Percentiles rank a stretch among this genome's conserved stretches.
Evolutionary conservation across 2,329 filamentous ascomycete species (phyloP).

Genomic region (Sporothrix humicola): DNA sequence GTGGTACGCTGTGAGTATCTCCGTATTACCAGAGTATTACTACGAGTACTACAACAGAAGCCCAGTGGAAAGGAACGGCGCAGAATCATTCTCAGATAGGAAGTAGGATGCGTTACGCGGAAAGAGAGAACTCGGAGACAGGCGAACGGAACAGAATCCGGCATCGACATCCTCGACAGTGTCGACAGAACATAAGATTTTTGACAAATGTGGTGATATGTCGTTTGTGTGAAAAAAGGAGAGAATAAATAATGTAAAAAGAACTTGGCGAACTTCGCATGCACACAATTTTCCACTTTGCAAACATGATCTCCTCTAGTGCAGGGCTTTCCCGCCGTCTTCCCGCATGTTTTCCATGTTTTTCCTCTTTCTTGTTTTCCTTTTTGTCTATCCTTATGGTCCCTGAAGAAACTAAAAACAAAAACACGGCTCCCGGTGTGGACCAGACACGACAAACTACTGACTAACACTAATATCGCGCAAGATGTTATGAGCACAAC

Average conservation of each 20-base stretch:
- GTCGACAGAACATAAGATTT: too few species aligned
- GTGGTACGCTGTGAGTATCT: too few species aligned
- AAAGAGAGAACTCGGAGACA: not conserved
- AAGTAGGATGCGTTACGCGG: not conserved
- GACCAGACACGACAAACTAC: not conserved
- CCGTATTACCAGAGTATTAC: too few species aligned
- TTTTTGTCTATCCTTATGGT: not conserved
- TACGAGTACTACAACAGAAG: too few species aligned
- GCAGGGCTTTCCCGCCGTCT: not conserved
- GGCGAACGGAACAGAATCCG: not conserved
- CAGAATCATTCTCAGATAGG: slow-evolving; percentile 7
- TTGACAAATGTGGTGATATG: too few species aligned
- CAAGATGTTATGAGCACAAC: not conserved
- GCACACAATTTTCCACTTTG: not conserved
- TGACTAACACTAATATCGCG: not conserved
- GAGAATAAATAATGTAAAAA: not conserved
- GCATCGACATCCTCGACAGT: too few species aligned
- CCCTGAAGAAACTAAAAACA: not conserved
- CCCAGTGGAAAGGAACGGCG: slow-evolving; percentile 3
- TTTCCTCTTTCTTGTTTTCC: not conserved
- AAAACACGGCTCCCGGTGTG: slow-evolving; percentile 6
- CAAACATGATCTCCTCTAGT: not conserved
- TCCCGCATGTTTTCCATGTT: not conserved
- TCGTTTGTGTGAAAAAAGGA: not conserved
- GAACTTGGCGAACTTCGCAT: not conserved